Conservation (phyloP, 164 flowering plant genomes). For the Vitis rupestris region DNA sequence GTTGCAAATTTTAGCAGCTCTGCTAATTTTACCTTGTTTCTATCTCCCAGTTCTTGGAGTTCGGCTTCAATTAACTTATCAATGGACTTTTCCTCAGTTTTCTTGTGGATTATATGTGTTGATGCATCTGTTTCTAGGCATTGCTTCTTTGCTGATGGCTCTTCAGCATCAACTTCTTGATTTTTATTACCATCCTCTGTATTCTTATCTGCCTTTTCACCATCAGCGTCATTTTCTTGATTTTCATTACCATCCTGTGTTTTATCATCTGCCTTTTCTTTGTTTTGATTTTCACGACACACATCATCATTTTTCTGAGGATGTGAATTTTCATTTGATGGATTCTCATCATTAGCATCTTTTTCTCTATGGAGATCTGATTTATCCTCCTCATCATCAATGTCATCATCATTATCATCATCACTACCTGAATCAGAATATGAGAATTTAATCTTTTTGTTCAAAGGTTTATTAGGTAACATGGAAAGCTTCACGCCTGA, state of each 20-base stretch:
- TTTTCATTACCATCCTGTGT: not conserved
- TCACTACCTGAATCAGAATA: conserved; percentile 67
- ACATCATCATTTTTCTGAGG: conserved; percentile 4
- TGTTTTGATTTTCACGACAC: conserved; percentile 7
- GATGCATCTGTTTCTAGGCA: conserved; percentile 32
- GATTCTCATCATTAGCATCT: not conserved
- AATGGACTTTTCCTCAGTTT: conserved; percentile 55
- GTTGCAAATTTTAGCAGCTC: no score
- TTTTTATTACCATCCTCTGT: conserved; percentile 15
- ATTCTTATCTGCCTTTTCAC: conserved; percentile 10
- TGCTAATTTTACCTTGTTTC: conserved; percentile 56
- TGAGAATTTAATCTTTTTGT: conserved; percentile 63
- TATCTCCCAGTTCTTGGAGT: conserved; percentile 74
- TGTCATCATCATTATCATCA: conserved; percentile 42
- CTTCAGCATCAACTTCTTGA: conserved; percentile 34
- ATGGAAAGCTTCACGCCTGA: conserved; percentile 23
- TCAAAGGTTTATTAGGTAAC: conserved; percentile 43
- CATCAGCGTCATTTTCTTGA: not conserved
- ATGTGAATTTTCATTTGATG: conserved; percentile 6
- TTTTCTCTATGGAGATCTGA: conserved; percentile 3
- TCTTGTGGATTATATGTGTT: conserved; percentile 18
- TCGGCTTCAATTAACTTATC: conserved; percentile 88
- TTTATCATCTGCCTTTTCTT: conserved; percentile 10
- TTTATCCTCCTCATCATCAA: conserved; percentile 23
- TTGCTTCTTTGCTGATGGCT: conserved; percentile 57